Percentiles rank a stretch among this genome's conserved stretches.
These are phyloP conservation scores for Scleroderma bovista DNA, from an alignment of 768 basidiomycete genomes.

Conservation along the genomic window DNA sequence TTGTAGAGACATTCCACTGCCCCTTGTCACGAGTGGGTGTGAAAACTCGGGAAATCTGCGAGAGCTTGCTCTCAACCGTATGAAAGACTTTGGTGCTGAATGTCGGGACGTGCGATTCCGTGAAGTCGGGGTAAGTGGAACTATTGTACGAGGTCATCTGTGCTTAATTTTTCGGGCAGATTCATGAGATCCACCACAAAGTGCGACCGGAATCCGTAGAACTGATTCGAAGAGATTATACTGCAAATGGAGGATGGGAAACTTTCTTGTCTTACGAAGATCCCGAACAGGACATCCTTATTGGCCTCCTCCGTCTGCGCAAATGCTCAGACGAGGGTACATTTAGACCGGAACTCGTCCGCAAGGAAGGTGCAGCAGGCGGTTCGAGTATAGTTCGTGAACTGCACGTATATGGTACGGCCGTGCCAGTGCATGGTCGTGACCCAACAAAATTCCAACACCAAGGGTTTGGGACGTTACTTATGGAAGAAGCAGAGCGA, in stretches of 20 bases:
- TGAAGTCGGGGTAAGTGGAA: slow-evolving; percentile 83
- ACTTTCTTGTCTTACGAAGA: slow-evolving; percentile 99
- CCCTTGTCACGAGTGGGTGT: slow-evolving; percentile 93
- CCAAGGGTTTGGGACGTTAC: slow-evolving; percentile 90
- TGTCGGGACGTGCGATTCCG: slow-evolving; percentile 97
- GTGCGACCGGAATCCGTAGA: slow-evolving; percentile 94
- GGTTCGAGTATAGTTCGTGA: slow-evolving; percentile 92
- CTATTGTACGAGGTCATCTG: background rate
- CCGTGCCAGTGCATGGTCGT: slow-evolving; percentile 93
- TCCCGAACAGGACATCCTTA: slow-evolving; percentile 92
- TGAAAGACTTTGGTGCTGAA: slow-evolving; percentile 98
- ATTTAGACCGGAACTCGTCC: slow-evolving; percentile 87
- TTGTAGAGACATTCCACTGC: slow-evolving; percentile 89
- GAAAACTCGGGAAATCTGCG: slow-evolving; percentile 97
- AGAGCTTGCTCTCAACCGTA: slow-evolving; percentile 91
- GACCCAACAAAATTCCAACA: slow-evolving; percentile 99
- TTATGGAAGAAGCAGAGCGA: slow-evolving; percentile 99
- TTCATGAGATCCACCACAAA: slow-evolving; percentile 98
- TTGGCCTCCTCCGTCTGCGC: slow-evolving; percentile 85
- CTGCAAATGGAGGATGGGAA: slow-evolving; percentile 99
- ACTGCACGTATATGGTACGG: slow-evolving; percentile 96
- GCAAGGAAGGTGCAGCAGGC: slow-evolving; percentile 62
- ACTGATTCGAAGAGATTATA: slow-evolving; percentile 90
- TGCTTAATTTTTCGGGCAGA: slow-evolving; percentile 41
- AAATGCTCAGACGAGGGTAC: slow-evolving; percentile 98